Evolutionary conservation across 371 early-diverging fungal species (phyloP).

Genomic region (Mucor piriformis): DNA sequence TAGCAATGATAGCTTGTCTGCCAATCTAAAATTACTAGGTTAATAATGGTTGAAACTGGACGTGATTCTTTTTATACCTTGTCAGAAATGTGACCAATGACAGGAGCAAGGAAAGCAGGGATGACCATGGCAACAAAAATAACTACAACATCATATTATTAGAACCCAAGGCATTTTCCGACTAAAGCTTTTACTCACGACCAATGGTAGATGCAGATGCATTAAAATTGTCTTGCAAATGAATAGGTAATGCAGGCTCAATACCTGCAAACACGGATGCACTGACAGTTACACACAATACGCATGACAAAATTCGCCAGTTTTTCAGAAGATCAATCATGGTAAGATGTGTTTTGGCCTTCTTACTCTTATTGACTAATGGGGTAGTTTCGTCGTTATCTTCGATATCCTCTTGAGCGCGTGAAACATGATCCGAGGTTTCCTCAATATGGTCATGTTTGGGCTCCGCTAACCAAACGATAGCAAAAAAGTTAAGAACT

Average conservation of each 20-base stretch:
- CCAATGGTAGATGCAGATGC: conserved; percentile 60
- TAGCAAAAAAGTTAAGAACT: conserved; percentile 67
- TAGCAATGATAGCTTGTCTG: conserved; percentile 50
- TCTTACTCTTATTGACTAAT: conserved; percentile 11
- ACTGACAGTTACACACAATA: conserved; percentile 58
- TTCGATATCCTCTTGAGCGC: conserved; percentile 31
- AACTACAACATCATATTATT: no score
- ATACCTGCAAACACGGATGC: conserved; percentile 65
- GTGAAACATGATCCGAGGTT: conserved; percentile 24
- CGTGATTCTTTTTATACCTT: conserved; percentile 32
- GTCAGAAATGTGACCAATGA: conserved; percentile 65
- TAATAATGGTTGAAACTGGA: no score
- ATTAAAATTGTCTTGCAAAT: conserved; percentile 48
- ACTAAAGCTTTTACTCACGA: no score
- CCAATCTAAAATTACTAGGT: conserved; percentile 54
- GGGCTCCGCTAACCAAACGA: conserved; percentile 66
- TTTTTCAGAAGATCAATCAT: conserved; percentile 56
- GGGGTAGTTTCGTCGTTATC: conserved; percentile 17
- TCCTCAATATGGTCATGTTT: conserved; percentile 23
- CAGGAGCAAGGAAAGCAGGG: conserved; percentile 63
- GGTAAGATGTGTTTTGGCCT: conserved; percentile 33
- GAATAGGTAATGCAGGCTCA: conserved; percentile 67
- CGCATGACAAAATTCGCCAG: conserved; percentile 57
- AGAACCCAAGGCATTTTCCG: no score
- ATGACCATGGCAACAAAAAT: conserved; percentile 66